Conservation (phyloP, 78 protist genomes). For the Capsaspora owczarzaki region DNA sequence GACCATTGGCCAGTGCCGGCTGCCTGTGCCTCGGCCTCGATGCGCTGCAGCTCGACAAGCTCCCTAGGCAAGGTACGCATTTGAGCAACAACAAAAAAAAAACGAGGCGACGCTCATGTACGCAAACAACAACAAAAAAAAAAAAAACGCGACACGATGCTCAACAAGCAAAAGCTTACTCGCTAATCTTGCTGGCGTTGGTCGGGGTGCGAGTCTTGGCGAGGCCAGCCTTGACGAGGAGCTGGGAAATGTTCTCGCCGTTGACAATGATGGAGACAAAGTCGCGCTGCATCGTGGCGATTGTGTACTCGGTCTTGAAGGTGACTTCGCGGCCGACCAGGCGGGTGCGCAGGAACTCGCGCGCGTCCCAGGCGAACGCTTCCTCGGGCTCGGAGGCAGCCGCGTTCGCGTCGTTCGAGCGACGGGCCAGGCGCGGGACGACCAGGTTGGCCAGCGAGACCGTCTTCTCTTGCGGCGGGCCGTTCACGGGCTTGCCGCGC, state of each 20-base stretch:
- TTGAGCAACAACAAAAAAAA: neutral
- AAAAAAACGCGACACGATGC: too few relatives aligned
- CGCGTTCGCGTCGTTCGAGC: neutral
- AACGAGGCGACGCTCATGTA: too few relatives aligned
- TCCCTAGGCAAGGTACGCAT: neutral
- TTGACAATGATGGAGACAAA: neutral
- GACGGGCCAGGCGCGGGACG: constrained; percentile 11
- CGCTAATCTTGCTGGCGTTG: neutral
- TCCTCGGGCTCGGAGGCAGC: neutral
- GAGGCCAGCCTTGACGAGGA: neutral
- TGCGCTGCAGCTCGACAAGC: neutral
- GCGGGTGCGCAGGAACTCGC: constrained; percentile 41
- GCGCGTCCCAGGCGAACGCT: constrained; percentile 51
- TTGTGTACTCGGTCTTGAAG: constrained; percentile 23
- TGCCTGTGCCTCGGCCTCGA: constrained; percentile 10
- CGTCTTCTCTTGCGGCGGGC: constrained; percentile 20
- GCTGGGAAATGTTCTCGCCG: neutral
- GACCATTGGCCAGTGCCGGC: constrained; percentile 3
- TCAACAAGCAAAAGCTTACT: too few relatives aligned
- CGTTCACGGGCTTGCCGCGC: constrained; percentile 16
- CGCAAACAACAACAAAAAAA: too few relatives aligned
- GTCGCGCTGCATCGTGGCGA: constrained; percentile 7
- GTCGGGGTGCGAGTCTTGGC: neutral
- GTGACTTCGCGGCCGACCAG: constrained; percentile 28
- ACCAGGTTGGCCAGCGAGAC: constrained; percentile 4